A percentile compares a stretch with the other conserved stretches of the same genome.
Evolutionary conservation across 2,329 filamentous ascomycete genomes (phyloP).

Genomic region (Neonectria hederae): DNA sequence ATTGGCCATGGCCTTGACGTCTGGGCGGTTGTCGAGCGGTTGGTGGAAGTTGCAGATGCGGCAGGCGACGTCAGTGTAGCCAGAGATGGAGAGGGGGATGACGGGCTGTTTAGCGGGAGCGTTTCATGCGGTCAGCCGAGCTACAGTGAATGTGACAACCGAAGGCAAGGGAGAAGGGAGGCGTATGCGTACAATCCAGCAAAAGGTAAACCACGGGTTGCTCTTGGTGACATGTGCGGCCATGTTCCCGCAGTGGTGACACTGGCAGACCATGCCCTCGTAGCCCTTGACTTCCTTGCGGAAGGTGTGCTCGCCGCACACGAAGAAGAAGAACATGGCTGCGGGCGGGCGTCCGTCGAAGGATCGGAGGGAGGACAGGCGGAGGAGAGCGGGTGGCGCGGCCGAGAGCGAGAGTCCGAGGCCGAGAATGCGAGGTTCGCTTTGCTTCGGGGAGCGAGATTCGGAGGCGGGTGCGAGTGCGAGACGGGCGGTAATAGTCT

Average conservation of each 20-base stretch:
- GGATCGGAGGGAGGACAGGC: background rate
- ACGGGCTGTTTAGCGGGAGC: constrained; percentile 62
- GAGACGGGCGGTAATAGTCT: background rate
- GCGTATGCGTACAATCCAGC: constrained; percentile 68
- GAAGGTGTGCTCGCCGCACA: constrained; percentile 70
- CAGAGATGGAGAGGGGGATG: constrained; percentile 74
- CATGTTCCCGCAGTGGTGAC: constrained; percentile 74
- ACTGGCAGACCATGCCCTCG: constrained; percentile 69
- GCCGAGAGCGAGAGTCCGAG: background rate
- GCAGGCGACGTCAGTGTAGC: constrained; percentile 76
- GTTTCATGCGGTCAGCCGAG: constrained; percentile 29
- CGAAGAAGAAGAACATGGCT: constrained; percentile 69
- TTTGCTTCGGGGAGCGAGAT: background rate
- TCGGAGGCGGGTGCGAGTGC: background rate
- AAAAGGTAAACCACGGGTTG: constrained; percentile 81
- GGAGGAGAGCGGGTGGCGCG: constrained; percentile 4
- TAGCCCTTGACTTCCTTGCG: constrained; percentile 68
- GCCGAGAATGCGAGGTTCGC: background rate
- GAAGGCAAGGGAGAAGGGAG: too few relatives aligned
- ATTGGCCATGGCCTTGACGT: constrained; percentile 63
- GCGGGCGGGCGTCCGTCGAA: background rate
- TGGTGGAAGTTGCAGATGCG: constrained; percentile 81
- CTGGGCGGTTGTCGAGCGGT: constrained; percentile 66
- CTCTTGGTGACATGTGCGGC: constrained; percentile 68
- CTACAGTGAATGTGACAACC: background rate